Base-by-base conservation (phyloP, 2,329 filamentous ascomycete genomes). In the Fusarium sp. region DNA sequence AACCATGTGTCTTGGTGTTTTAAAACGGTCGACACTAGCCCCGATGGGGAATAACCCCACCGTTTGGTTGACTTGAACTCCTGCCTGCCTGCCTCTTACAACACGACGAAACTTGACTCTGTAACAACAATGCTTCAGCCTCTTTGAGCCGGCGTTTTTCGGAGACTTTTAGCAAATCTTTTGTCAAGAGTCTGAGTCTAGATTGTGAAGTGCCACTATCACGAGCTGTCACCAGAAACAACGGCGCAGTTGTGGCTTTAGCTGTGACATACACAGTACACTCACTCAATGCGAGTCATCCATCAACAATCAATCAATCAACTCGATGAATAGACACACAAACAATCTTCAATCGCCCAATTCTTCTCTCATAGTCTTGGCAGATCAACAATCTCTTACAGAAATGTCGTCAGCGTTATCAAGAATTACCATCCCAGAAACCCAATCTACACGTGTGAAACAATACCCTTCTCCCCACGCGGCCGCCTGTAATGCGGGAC, bases 51-150 rank as follows among this genome's bases (percentile, higher is more conserved):
- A 14, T 69, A 64, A 69, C 39, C 44, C 57, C 40, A 51, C 54
- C 38, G 43, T 52, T 54, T 56, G 33, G 43, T 59, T 57, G 56
- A 65, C 58, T 56, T 71, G 70, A 44, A 66, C 65, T 71, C 70
- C 75, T 65, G 62, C 71, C 55, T 59, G 61, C 70, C 75, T 65
- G 62, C 71, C 55, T 59, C 65, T 65, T 71, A 61, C 66, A 61
- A 70, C 72, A 61, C 65, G 57, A 66, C 81, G 82, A 84, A 84
- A 84, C 83, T 75, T 68, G 68, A 74, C 76, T 75, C 57, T 81
- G 83, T 84, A 81, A 78, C 83, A 84, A 78, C 73, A 79, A 71
- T 84, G 83, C 82, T 78, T 84, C 83, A 84, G 77, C 72, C 63
- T 62, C 54, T 55, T 42, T 5, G 46, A 60, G 33, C 62, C 46